Evolutionary conservation across 1,284 basidiomycete species (phyloP), one percentile per base, ranked within the genome.

Genomic region (Neotropicomus parvogracilis): DNA sequence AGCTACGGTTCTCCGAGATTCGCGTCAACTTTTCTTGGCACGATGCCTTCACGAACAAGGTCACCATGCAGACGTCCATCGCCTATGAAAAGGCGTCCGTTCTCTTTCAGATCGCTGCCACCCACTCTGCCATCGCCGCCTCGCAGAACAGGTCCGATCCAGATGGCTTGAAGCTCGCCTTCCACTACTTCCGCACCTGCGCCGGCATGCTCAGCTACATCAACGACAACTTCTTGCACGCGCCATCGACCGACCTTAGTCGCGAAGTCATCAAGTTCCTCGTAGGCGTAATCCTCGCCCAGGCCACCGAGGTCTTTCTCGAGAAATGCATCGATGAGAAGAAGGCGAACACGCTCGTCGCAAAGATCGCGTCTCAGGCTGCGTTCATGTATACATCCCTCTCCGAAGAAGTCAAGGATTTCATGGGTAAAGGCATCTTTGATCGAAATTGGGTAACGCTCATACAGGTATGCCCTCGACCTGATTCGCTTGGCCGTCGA

Each of bases 141-240:
- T 76, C 85, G 0, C 88, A 91, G 70, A 88, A 85, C 59, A 77
- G 91, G 48, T 82, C 88, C 4, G 88, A 92, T 46, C 90, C 92
- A 3, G 95, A 99, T 65, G 95, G 95, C n/a, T 70, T 95, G 58
- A 98, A 98, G 70, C 83, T 94, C 20, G 83, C 94, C 0, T 99
- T 97, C 73, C 83, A 93, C 69, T 94, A 94, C 67, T 88, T 93
- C 59, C 78, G 90, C 16, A 87, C 91, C n/a, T 86, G 91, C 29
- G 92, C 95, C 0, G 97, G 97, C 19, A 97, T 99, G 92, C 81
- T 98, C 60, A 92, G 87, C 10, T 99, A 99, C 66, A 95, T 99
- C 77, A 98, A 98, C 72, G 95, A 99, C 69, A 99, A 99, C 77
- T 99, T 99, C 69, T 73, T 99, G 0, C 97, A 99, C 63, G 97